These are phyloP conservation scores for Parastagonospora nodorum DNA, from an alignment of 2,329 filamentous ascomycete genomes.

Conservation along the genomic window DNA sequence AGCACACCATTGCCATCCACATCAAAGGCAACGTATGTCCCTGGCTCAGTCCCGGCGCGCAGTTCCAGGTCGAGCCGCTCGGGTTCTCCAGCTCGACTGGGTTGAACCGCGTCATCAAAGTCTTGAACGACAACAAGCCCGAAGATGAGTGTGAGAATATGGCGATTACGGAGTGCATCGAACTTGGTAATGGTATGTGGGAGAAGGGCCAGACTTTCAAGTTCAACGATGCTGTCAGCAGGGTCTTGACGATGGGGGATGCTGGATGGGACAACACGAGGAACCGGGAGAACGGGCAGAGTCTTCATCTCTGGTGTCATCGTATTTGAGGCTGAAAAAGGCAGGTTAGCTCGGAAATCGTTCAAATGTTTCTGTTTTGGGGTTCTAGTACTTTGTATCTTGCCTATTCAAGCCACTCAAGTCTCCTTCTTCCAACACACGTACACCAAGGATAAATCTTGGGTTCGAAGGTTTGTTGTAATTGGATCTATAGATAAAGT, in stretches of 20 bases:
- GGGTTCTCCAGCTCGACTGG: slow-evolving; percentile 28
- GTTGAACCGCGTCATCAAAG: slow-evolving; percentile 37
- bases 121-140: slow-evolving; percentile 26
- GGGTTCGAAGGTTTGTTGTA: too few species aligned
- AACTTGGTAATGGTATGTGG: slow-evolving; percentile 41
- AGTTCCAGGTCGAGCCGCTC: slow-evolving; percentile 32
- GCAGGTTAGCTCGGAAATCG: background rate
- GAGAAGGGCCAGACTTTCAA: slow-evolving; percentile 44
- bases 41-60: slow-evolving; percentile 34
- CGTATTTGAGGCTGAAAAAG: slow-evolving; percentile 8
- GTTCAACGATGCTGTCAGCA: slow-evolving; percentile 34
- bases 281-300: slow-evolving; percentile 32
- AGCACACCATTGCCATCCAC: slow-evolving; percentile 32
- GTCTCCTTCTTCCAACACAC: too few species aligned
- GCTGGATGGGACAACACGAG: slow-evolving; percentile 40
- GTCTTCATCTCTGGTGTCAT: slow-evolving; percentile 38
- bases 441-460: too few species aligned
- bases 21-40: slow-evolving; percentile 36
- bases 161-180: slow-evolving; percentile 41
- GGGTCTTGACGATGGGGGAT: slow-evolving; percentile 39
- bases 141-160: slow-evolving; percentile 32
- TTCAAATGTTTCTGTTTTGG: background rate
- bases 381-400: background rate
- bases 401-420: too few species aligned
- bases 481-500: too few species aligned